Evolutionary conservation across 177 flowering plant genomes (phyloP), one percentile per base, ranked within the genome.

Genomic region (Tripterygium wilfordii): DNA sequence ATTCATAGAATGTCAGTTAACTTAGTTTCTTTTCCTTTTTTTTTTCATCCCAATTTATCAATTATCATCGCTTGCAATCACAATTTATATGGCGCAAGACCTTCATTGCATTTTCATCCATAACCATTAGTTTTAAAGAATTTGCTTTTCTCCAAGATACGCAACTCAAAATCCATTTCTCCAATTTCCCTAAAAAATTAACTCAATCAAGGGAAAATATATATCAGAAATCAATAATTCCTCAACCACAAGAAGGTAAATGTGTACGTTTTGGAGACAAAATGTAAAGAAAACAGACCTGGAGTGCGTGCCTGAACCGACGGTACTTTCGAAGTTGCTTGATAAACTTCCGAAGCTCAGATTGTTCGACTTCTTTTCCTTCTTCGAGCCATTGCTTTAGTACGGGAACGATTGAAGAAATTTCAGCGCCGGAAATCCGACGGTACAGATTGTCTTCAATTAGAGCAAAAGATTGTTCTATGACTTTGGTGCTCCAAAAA

Each of bases 241-340:
- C 2, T 3, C 17, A 7, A 36, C 4, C 18, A 10, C 19, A 36
- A n/a, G 9, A 36, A 36, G 30, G 30, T 28, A 28, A 28, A 28
- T 28, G 10, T 28, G 5, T 10, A 28, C 30, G 5, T 28, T 28
- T 28, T 28, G 5, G 10, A 28, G 8, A n/a, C 1, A 23, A 10
- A 15, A 29, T 2, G 10, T 2, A 42, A 13, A 0, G 44, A 36
- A 39, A 41, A 37, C 36, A 17, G 38, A 72, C 77, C 68, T 72
- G 56, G 8, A 68, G 66, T 25, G 77, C 77, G 33, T 68, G 74
- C 4, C 48, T 36, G 60, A 30, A 68, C 15, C 68, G 67, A 5
- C 10, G 4, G 18, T n/a, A 16, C 10, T 36, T 36, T 13, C 40
- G 32, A 44, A 38, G 40, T 13, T n/a, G 19, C 45, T 41, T 58